Base-by-base conservation (phyloP, 169 alveolate species). In the Eimeria acervulina region DNA sequence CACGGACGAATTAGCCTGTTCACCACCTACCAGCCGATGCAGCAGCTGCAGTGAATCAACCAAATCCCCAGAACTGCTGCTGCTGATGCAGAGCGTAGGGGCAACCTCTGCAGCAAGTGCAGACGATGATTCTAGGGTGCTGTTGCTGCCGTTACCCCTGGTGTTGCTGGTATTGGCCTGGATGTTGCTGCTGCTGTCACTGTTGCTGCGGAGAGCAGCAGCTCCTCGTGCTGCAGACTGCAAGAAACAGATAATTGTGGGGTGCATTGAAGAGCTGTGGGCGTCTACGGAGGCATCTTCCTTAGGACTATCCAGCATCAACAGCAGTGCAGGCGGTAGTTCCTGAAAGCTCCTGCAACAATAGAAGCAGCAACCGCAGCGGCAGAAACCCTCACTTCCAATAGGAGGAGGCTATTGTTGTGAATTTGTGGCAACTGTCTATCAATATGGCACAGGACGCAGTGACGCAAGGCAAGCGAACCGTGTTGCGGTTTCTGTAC, bases 201-300 rank as follows among this genome's bases (percentile, higher is more conserved):
- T 36, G 93, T 61, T 84, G 59, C 40, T 59, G 93, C 61, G 55
- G 47, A 84, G 78, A 13, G 59, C 61, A 0, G 47, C 70, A 31
- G 80, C 80, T 33, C 80, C 93, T 13, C 78, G 93, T 51, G 66
- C 59, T 51, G 93, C 93, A 28, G 93, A 51, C 59, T 51, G 74
- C 42, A 84, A 84, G 93, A 84, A 84, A 61, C 31, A 55, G 80
- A 31, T 36, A 51, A 59, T 5, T 21, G 78, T 19, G 23, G 93
- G 74, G 42, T 59, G 59, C n/a, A 13, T 44, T n/a, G 42, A n/a
- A 26, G 33, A 21, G 26, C 80, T 2, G 0, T 17, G 47, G 31
- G n/a, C 21, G 5, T 40, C 88, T 78, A 12, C 17, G 72, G 36
- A 0, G 26, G 21, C 93, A 78, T 68, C 78, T n/a, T 59, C 80